A percentile compares a stretch with the other conserved stretches of the same genome.
Conservation (phyloP, 2,329 filamentous ascomycete species). For the Myriosclerotinia curreyana region DNA sequence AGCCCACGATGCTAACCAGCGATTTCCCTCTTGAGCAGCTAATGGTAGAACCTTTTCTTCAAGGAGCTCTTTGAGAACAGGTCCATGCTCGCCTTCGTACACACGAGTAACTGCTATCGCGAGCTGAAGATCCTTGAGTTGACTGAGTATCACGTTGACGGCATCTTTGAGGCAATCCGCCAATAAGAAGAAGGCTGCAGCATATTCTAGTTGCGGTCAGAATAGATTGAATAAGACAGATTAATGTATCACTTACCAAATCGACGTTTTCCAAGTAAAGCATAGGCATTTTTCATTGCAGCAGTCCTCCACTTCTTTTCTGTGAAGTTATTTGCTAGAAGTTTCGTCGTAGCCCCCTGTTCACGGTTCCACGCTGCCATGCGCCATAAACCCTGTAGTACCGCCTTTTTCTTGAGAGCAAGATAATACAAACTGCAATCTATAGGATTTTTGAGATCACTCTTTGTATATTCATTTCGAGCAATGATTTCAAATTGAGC, state of each 20-base stretch:
- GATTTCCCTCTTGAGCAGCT: constrained; percentile 77
- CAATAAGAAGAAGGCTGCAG: constrained; percentile 91
- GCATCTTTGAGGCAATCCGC: constrained; percentile 83
- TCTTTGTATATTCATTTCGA: constrained; percentile 87
- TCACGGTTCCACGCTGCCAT: constrained; percentile 90
- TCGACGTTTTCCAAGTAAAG: constrained; percentile 82
- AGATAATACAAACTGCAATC: constrained; percentile 91
- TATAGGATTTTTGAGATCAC: constrained; percentile 82
- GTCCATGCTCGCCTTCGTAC: constrained; percentile 80
- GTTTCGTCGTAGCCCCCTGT: constrained; percentile 71
- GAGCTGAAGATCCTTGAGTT: constrained; percentile 84
- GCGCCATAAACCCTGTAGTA: constrained; percentile 88
- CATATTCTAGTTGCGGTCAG: constrained; percentile 64
- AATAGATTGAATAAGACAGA: constrained; percentile 21
- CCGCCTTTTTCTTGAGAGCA: constrained; percentile 83
- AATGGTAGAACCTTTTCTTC: constrained; percentile 75
- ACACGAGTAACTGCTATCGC: constrained; percentile 84
- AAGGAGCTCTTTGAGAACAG: constrained; percentile 69
- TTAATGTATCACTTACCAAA: constrained; percentile 58
- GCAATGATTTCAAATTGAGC: constrained; percentile 86
- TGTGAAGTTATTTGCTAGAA: constrained; percentile 87
- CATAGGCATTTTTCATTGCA: constrained; percentile 94
- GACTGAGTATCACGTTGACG: constrained; percentile 79
- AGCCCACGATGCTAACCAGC: constrained; percentile 94
- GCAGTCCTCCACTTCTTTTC: constrained; percentile 84